Evolutionary conservation across 257 asterid genomes (phyloP).

Genomic region (Penstemon davidsonii): DNA sequence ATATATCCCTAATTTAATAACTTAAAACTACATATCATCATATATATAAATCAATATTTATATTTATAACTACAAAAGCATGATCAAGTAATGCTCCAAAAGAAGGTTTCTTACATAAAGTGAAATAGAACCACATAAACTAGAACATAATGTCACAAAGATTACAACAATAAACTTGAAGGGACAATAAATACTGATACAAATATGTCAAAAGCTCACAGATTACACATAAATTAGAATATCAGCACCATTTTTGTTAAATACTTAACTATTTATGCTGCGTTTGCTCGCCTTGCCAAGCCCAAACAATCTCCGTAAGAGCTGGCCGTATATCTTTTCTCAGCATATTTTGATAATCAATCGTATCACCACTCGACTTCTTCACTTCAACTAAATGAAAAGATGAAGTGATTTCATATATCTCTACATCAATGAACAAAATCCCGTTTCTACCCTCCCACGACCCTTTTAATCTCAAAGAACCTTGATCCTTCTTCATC

Average conservation of each 20-base stretch:
- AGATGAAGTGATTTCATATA: slow-evolving; percentile 45
- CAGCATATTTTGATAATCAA: slow-evolving; percentile 41
- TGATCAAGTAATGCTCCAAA: neutral
- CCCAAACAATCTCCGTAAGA: slow-evolving; percentile 49
- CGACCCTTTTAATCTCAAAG: slow-evolving; percentile 33
- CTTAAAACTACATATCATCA: too few relatives aligned
- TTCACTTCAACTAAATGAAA: slow-evolving; percentile 49
- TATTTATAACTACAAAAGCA: too few relatives aligned
- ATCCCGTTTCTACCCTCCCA: slow-evolving; percentile 25
- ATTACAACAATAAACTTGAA: slow-evolving; percentile 1
- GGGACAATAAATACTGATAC: neutral
- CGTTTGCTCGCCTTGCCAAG: slow-evolving; percentile 53
- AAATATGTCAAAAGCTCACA: slow-evolving; percentile 9
- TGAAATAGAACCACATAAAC: neutral
- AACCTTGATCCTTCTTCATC: slow-evolving; percentile 37
- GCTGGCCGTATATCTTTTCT: slow-evolving; percentile 27
- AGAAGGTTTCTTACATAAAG: neutral
- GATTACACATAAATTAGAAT: neutral
- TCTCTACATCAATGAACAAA: slow-evolving; percentile 36
- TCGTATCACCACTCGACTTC: slow-evolving; percentile 41
- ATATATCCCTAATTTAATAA: too few relatives aligned
- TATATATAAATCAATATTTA: too few relatives aligned
- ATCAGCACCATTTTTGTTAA: neutral
- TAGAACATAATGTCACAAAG: slow-evolving; percentile 6
- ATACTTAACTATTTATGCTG: neutral